Conservation (phyloP, 495 filamentous ascomycete genomes). For the Chaetomium tenue region DNA sequence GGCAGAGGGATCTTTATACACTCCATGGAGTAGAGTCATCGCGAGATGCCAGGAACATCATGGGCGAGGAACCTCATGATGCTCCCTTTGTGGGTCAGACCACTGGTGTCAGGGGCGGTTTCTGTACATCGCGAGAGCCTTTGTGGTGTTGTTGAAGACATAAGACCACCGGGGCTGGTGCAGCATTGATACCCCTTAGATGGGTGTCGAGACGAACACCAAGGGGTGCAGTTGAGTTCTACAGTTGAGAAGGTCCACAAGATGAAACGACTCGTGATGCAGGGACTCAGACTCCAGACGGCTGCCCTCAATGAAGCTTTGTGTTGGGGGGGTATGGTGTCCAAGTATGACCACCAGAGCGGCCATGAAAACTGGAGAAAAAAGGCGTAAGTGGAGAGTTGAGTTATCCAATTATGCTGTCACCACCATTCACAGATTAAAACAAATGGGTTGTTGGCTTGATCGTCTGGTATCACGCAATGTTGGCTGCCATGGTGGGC, state of each 20-base stretch:
- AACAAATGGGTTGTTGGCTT: too few relatives aligned
- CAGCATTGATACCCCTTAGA: not conserved
- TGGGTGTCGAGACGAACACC: not conserved
- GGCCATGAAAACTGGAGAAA: too few relatives aligned
- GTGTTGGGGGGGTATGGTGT: not conserved
- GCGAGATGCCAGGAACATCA: not conserved
- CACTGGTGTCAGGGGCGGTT: not conserved
- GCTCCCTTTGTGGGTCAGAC: conserved; percentile 8
- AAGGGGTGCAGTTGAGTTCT: too few relatives aligned
- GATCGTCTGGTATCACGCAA: too few relatives aligned
- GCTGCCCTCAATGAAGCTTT: not conserved
- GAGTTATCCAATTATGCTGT: too few relatives aligned
- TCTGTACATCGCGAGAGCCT: not conserved
- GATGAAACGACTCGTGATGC: too few relatives aligned
- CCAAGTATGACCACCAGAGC: too few relatives aligned
- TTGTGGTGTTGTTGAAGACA: not conserved
- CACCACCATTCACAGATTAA: too few relatives aligned
- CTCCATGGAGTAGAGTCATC: not conserved
- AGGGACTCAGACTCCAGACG: not conserved
- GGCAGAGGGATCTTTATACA: conserved; percentile 2
- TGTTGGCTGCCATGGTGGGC: too few relatives aligned
- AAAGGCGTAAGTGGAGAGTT: too few relatives aligned
- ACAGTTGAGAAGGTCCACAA: not conserved
- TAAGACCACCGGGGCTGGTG: not conserved
- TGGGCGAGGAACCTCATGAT: not conserved